These are phyloP conservation scores for Septoria petroselini DNA, from an alignment of 2,329 filamentous ascomycete genomes.

Conservation along the genomic window DNA sequence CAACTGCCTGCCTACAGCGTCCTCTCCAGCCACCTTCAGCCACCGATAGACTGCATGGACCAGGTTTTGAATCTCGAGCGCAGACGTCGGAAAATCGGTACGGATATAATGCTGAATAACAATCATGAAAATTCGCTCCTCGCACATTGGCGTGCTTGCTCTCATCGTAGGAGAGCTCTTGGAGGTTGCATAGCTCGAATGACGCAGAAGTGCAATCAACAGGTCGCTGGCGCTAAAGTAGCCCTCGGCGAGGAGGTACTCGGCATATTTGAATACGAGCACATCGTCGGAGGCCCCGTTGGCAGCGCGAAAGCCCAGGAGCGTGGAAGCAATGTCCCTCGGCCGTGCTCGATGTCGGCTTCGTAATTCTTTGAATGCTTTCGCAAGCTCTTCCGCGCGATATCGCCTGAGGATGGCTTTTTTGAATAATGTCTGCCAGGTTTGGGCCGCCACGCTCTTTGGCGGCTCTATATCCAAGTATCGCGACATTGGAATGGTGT, in stretches of 20 bases:
- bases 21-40: constrained; percentile 31
- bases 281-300: constrained; percentile 31
- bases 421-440: constrained; percentile 25
- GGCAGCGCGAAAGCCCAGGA: constrained; percentile 28
- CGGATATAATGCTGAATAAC: constrained; percentile 30
- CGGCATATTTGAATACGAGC: constrained; percentile 32
- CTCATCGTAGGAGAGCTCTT: constrained; percentile 9
- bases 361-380: constrained; percentile 24
- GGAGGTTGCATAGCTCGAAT: constrained; percentile 24
- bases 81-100: constrained; percentile 22
- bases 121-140: constrained; percentile 36
- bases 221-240: constrained; percentile 32
- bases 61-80: constrained; percentile 23
- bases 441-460: constrained; percentile 16
- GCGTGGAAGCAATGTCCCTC: constrained; percentile 25
- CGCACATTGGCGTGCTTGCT: constrained; percentile 30
- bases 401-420: constrained; percentile 22
- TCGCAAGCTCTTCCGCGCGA: constrained; percentile 14
- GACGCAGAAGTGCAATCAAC: constrained; percentile 32
- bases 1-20: constrained; percentile 35
- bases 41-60: constrained; percentile 32
- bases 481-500: constrained; percentile 14
- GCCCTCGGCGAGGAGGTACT: constrained; percentile 27
- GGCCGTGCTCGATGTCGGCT: constrained; percentile 10
- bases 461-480: constrained; percentile 19